These are phyloP conservation scores for Sporobolus alterniflorus DNA, from an alignment of 202 grass and related monocot genomes.

Conservation along the genomic window DNA sequence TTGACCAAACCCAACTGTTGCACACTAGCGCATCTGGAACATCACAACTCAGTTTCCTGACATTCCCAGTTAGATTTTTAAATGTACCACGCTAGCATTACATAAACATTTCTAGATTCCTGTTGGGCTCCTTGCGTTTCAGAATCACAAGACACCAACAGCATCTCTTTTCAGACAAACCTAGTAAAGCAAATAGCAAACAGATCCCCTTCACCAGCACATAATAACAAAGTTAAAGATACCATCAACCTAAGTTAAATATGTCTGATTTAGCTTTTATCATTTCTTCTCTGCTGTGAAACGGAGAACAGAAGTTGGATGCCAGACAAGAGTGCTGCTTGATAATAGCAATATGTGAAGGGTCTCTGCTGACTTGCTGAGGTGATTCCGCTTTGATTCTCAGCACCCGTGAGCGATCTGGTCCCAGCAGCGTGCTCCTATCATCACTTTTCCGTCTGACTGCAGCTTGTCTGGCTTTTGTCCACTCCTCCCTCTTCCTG, in stretches of 20 bases:
- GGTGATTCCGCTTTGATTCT: constrained; percentile 26
- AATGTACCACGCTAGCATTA: no score
- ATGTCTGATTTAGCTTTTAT: background rate
- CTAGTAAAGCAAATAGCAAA: background rate
- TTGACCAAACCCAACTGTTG: no score
- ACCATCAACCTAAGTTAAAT: background rate
- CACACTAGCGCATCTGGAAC: no score
- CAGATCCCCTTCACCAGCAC: background rate
- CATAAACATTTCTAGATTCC: no score
- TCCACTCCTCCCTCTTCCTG: constrained; percentile 16
- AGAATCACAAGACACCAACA: no score
- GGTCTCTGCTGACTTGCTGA: background rate
- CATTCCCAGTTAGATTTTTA: no score
- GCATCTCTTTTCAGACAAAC: background rate
- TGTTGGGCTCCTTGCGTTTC: no score
- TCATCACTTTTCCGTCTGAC: constrained; percentile 36
- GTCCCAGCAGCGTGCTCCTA: constrained; percentile 5
- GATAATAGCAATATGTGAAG: background rate
- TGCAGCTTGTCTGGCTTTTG: constrained; percentile 39
- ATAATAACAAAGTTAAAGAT: background rate
- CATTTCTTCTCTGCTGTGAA: background rate
- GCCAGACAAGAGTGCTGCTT: background rate
- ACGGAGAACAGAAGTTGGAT: background rate
- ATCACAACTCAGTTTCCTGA: no score
- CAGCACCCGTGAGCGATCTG: constrained; percentile 42